Evolutionary conservation across 2,329 filamentous ascomycete species (phyloP).

Genomic region (Furcasterigmium sp.): DNA sequence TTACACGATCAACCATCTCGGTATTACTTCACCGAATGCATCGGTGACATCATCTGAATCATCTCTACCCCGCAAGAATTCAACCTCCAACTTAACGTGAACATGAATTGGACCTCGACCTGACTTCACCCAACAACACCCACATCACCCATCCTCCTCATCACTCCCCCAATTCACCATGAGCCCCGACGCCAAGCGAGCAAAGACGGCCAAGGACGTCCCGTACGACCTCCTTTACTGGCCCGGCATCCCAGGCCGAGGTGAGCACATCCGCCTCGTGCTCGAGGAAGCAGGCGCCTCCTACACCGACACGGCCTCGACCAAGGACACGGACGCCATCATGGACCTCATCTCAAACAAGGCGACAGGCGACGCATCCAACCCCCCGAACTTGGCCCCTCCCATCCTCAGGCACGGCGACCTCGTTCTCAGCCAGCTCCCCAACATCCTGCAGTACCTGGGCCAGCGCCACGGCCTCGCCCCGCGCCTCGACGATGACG

Average conservation of each 20-base stretch:
- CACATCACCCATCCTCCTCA: too few species aligned
- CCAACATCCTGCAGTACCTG: conserved; percentile 70
- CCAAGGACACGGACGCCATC: conserved; percentile 46
- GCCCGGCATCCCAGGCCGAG: conserved; percentile 66
- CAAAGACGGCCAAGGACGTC: conserved; percentile 32
- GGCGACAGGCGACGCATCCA: conserved; percentile 45
- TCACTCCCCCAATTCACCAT: conserved; percentile 7
- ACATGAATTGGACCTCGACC: too few species aligned
- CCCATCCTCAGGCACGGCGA: conserved; percentile 60
- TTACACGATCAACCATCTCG: too few species aligned
- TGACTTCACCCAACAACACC: too few species aligned
- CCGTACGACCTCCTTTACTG: conserved; percentile 67
- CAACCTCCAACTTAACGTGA: too few species aligned
- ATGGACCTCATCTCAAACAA: conserved; percentile 37
- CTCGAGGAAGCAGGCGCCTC: conserved; percentile 63
- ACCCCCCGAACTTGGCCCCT: conserved; percentile 62
- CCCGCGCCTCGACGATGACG: conserved; percentile 31
- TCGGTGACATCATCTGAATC: too few species aligned
- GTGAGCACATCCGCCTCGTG: conserved; percentile 66
- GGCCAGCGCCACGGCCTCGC: conserved; percentile 54
- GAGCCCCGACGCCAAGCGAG: conserved; percentile 20
- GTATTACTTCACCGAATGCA: too few species aligned
- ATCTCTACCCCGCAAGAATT: too few species aligned
- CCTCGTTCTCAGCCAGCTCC: conserved; percentile 61
- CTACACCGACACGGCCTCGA: conserved; percentile 55